Conservation (phyloP, 257 asterid genomes). For the Gentiana straminea region DNA sequence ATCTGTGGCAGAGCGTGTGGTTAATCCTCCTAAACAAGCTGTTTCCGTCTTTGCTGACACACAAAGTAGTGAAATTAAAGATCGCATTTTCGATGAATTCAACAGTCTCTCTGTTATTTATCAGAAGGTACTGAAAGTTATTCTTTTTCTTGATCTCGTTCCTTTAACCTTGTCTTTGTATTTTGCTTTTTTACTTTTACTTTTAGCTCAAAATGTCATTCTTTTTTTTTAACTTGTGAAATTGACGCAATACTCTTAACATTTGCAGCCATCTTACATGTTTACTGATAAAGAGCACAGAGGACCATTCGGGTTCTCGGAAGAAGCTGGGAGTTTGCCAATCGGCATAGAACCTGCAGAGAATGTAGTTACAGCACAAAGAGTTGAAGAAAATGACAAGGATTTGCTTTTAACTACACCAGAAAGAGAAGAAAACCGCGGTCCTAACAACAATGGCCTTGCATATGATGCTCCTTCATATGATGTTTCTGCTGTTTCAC, state of each 20-base stretch:
- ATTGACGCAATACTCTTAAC: not conserved
- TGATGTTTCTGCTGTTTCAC: slow-evolving; percentile 29
- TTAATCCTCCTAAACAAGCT: slow-evolving; percentile 98
- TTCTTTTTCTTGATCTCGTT: not conserved
- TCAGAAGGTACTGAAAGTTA: slow-evolving; percentile 60
- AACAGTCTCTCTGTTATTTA: slow-evolving; percentile 94
- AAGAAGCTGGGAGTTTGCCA: slow-evolving; percentile 67
- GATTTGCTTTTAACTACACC: slow-evolving; percentile 76
- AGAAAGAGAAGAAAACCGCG: slow-evolving; percentile 71
- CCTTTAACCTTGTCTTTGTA: not conserved
- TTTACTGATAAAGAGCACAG: slow-evolving; percentile 94
- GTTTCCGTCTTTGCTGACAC: slow-evolving; percentile 98
- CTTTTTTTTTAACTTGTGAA: too few species aligned
- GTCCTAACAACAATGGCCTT: slow-evolving; percentile 50
- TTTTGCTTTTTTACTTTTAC: not conserved
- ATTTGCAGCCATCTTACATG: slow-evolving; percentile 94
- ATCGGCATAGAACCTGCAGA: slow-evolving; percentile 51
- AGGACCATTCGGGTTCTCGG: slow-evolving; percentile 94
- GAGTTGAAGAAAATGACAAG: slow-evolving; percentile 83
- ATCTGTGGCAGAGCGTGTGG: slow-evolving; percentile 76
- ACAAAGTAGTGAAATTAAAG: slow-evolving; percentile 90
- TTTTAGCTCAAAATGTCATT: not conserved
- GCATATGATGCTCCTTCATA: slow-evolving; percentile 68
- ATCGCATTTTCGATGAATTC: slow-evolving; percentile 95
- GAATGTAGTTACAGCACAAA: slow-evolving; percentile 42